Evolutionary conservation across 331 rosid genomes (phyloP), one percentile per base, ranked within the genome.

Genomic region (Arachis monticola): DNA sequence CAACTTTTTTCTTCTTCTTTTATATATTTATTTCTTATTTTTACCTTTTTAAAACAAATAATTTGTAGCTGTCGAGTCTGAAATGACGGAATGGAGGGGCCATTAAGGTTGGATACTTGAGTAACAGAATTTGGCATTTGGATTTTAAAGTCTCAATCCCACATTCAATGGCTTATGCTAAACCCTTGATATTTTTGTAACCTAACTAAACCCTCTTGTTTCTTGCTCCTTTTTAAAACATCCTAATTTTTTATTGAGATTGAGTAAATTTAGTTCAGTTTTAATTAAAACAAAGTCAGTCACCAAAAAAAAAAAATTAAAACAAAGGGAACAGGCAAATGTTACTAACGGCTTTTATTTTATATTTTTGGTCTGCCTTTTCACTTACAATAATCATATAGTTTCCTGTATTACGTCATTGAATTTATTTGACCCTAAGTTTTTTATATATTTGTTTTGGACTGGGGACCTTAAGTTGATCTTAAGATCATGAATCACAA

Each of bases 1-100:
- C 62, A 78, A 69, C 50, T 48, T 52, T 52, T 14, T 52, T 1
- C 2, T 38, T n/a, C 1, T 32, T 41, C 40, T 17, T 1, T 17
- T 8, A 1, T 52, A 52, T 52, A 12, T 50, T 50, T 50, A 10
- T 52, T 52, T 55, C 2, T 13, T 14, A n/a, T 6, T 1, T 12
- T 38, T 58, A 2, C 7, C 30, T 58, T 52, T 31, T 46, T 46
- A 65, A 65, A 38, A 38, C 41, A 38, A 38, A 67, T 71, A 55
- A 72, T 32, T 74, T 86, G 82, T 81, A 64, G 75, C 82, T 77
- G 79, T 83, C 88, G 78, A 80, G 58, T 75, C 74, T 69, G 41
- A 31, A 53, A 27, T 13, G 74, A 77, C 73, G 48, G 55, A 61
- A 66, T 47, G 10, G 62, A 12, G 70, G 70, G 81, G 9, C 74